A percentile compares a stretch with the other conserved stretches of the same genome.
These are phyloP conservation scores for Stemphylium beticola DNA, from an alignment of 2,329 filamentous ascomycete genomes.

Conservation along the genomic window DNA sequence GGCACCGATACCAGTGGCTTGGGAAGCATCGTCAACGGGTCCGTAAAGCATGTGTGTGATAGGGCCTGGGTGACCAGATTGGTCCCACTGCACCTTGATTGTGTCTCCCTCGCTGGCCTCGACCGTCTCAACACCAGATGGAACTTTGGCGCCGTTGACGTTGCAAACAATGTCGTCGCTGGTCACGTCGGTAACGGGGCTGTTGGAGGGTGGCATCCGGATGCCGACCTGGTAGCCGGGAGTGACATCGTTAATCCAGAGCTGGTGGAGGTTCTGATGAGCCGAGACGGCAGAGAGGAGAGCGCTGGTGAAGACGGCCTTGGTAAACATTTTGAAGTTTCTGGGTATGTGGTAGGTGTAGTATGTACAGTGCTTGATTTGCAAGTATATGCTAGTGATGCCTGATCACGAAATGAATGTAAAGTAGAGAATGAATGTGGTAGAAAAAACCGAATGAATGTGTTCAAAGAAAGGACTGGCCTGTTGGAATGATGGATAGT, in stretches of 20 bases:
- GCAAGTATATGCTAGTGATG: constrained; percentile 14
- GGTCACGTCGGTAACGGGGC: constrained; percentile 42
- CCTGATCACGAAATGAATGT: constrained; percentile 33
- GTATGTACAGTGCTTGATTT: constrained; percentile 17
- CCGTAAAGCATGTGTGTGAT: constrained; percentile 46
- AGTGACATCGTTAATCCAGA: constrained; percentile 40
- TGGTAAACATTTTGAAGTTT: constrained; percentile 40
- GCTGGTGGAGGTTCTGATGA: constrained; percentile 42
- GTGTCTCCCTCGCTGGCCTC: constrained; percentile 36
- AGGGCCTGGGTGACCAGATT: constrained; percentile 43
- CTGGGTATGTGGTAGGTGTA: constrained; percentile 1
- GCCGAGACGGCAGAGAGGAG: constrained; percentile 39
- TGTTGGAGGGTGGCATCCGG: constrained; percentile 44
- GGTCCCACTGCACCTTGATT: constrained; percentile 44
- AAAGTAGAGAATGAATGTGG: constrained; percentile 20
- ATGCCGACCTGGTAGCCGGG: constrained; percentile 43
- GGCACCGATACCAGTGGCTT: constrained; percentile 38
- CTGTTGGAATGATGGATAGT: constrained; percentile 24
- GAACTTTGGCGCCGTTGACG: constrained; percentile 37
- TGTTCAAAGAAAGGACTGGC: constrained; percentile 29
- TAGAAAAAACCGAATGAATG: constrained; percentile 22
- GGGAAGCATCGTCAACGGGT: constrained; percentile 62
- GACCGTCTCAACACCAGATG: constrained; percentile 36
- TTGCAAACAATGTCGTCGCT: constrained; percentile 45
- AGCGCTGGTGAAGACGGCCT: constrained; percentile 32